These are phyloP conservation scores for Penicillium freii DNA, from an alignment of 2,329 filamentous ascomycete species.

Conservation along the genomic window DNA sequence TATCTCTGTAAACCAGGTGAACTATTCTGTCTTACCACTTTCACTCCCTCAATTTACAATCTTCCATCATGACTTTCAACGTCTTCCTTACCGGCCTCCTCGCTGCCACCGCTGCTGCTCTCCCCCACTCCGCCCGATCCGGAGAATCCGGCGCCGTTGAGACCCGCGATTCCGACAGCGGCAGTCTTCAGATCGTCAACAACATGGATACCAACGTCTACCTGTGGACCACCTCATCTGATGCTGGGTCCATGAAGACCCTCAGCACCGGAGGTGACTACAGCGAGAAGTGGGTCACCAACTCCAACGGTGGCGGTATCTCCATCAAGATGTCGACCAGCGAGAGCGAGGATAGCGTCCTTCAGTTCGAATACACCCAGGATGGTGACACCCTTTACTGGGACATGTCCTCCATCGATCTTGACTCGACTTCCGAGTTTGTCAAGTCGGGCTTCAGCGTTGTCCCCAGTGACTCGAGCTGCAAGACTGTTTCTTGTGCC, in stretches of 20 bases:
- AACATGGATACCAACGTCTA: slow-evolving; percentile 32
- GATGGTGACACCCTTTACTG: slow-evolving; percentile 34
- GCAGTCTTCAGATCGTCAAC: slow-evolving; percentile 34
- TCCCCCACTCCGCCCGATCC: slow-evolving; percentile 12
- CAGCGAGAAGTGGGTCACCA: slow-evolving; percentile 31
- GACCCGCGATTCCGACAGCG: slow-evolving; percentile 10
- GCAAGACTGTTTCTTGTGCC: slow-evolving; percentile 30
- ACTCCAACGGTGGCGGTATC: slow-evolving; percentile 35
- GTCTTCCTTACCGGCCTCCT: slow-evolving; percentile 22
- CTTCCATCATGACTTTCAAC: slow-evolving; percentile 17
- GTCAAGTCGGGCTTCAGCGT: slow-evolving; percentile 33
- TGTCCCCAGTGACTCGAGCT: slow-evolving; percentile 29
- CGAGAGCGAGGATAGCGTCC: slow-evolving; percentile 15
- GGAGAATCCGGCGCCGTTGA: slow-evolving; percentile 5
- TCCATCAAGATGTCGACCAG: slow-evolving; percentile 37
- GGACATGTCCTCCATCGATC: slow-evolving; percentile 41
- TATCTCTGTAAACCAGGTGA: slow-evolving; percentile 2
- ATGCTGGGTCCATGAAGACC: slow-evolving; percentile 26
- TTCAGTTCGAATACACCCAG: slow-evolving; percentile 38
- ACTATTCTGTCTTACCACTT: slow-evolving; percentile 1
- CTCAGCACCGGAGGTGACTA: slow-evolving; percentile 27
- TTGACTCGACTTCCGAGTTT: slow-evolving; percentile 33
- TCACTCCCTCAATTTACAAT: slow-evolving; percentile 6
- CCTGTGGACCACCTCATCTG: slow-evolving; percentile 33
- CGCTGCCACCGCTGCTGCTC: slow-evolving; percentile 20